These are phyloP conservation scores for Tylopilus orsonianus DNA, from an alignment of 1,284 basidiomycete genomes.

Conservation along the genomic window DNA sequence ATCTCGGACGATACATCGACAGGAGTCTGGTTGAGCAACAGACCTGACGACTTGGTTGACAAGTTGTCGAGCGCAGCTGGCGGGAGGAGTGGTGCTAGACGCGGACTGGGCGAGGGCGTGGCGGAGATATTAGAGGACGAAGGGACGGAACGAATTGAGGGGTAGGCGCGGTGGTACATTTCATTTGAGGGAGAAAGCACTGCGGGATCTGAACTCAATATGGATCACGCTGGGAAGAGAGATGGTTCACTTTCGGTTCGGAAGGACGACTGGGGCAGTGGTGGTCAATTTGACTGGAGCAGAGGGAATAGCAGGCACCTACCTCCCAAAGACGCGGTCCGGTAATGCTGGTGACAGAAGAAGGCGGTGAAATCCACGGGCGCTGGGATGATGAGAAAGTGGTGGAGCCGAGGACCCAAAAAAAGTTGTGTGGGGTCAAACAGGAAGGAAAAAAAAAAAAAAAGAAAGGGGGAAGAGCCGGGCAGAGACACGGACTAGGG, in stretches of 20 bases:
- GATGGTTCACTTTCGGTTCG: conserved; percentile 25
- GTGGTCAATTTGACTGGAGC: neutral
- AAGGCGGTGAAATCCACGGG: conserved; percentile 9
- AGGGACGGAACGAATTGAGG: conserved; percentile 39
- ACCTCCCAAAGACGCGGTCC: conserved; percentile 18
- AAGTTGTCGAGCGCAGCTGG: conserved; percentile 32
- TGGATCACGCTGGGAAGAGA: neutral
- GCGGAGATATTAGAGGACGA: conserved; percentile 33
- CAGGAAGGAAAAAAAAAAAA: conserved; percentile 1
- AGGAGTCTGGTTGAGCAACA: conserved; percentile 35
- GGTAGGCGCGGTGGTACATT: conserved; percentile 45
- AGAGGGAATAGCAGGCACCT: neutral
- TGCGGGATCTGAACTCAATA: conserved; percentile 21
- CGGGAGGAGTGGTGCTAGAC: conserved; percentile 39
- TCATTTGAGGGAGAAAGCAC: conserved; percentile 37
- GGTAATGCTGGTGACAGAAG: conserved; percentile 7
- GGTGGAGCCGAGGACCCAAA: conserved; percentile 1
- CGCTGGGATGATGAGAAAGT: conserved; percentile 3
- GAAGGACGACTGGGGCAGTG: neutral
- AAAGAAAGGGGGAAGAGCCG: neutral
- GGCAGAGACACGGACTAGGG: neutral
- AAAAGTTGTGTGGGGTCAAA: conserved; percentile 1
- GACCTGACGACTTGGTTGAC: conserved; percentile 34
- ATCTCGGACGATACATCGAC: conserved; percentile 29
- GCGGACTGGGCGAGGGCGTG: conserved; percentile 31